Percentiles rank a stretch among this genome's conserved stretches.
phyloP scores from a whole-genome alignment of 2,329 filamentous ascomycete species.

The Pseudogymnoascus sp. region DNA sequence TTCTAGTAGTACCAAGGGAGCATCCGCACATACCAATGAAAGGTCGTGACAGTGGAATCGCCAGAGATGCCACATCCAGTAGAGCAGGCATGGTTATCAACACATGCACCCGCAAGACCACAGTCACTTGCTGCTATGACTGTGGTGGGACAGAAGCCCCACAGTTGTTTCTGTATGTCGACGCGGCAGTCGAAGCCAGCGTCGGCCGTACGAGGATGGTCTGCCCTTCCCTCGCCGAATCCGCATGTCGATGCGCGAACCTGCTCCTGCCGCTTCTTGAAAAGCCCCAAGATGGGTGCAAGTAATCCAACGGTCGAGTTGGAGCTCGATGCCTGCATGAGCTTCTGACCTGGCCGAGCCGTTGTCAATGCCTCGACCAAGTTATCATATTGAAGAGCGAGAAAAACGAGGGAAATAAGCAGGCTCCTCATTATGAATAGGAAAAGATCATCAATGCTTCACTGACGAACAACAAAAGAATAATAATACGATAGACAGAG shows the following conservation, averaged over 20 bases:
- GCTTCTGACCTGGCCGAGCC: neutral
- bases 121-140: slow-evolving; percentile 31
- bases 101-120: slow-evolving; percentile 30
- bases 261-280: neutral
- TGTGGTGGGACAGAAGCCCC: slow-evolving; percentile 33
- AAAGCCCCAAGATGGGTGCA: neutral
- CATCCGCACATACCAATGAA: slow-evolving; percentile 21
- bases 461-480: neutral
- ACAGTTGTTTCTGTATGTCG: slow-evolving; percentile 28
- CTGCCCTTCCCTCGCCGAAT: slow-evolving; percentile 27
- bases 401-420: neutral
- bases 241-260: slow-evolving; percentile 22
- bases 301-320: neutral
- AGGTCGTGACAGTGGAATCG: slow-evolving; percentile 24
- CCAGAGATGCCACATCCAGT: slow-evolving; percentile 27
- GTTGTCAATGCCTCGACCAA: neutral
- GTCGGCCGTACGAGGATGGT: slow-evolving; percentile 26
- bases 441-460: neutral
- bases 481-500: neutral
- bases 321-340: neutral
- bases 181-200: slow-evolving; percentile 31
- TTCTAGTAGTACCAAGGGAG: slow-evolving; percentile 19
- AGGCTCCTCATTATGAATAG: neutral
- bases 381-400: neutral
- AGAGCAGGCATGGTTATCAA: slow-evolving; percentile 28